Conservation (phyloP, 495 filamentous ascomycete species). For the Talaromyces nanjingensis region DNA sequence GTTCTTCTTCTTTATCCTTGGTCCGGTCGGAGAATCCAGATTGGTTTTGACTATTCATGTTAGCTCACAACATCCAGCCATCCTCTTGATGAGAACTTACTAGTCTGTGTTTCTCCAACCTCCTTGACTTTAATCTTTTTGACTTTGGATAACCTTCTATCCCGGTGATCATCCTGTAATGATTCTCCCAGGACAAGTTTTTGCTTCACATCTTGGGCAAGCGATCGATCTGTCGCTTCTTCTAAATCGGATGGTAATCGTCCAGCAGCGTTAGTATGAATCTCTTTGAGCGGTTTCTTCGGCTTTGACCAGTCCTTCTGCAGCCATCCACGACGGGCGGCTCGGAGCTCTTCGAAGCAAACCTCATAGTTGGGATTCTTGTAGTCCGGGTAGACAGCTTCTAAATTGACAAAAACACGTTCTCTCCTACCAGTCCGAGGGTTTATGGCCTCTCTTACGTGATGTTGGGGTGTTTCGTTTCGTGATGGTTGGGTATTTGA, state of each 20-base stretch:
- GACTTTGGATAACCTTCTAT: conserved; percentile 32
- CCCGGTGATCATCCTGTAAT: conserved; percentile 18
- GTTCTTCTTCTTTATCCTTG: conserved; percentile 70
- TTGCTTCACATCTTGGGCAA: conserved; percentile 22
- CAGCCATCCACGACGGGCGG: conserved; percentile 71
- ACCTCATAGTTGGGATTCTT: conserved; percentile 61
- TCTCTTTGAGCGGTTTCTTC: conserved; percentile 31
- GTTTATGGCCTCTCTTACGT: conserved; percentile 70
- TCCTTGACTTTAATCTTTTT: conserved; percentile 70
- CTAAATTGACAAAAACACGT: conserved; percentile 77
- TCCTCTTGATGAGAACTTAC: conserved; percentile 38
- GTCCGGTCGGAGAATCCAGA: conserved; percentile 73
- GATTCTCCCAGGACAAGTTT: conserved; percentile 23
- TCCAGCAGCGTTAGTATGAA: conserved; percentile 28
- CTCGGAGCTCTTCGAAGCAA: conserved; percentile 87
- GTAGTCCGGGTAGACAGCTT: conserved; percentile 73
- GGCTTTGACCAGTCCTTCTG: conserved; percentile 54
- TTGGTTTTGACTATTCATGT: conserved; percentile 73
- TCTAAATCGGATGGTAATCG: conserved; percentile 9
- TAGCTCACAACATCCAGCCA: conserved; percentile 8
- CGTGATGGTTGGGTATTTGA: conserved; percentile 28
- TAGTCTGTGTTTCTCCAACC: conserved; percentile 77
- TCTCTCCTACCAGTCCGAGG: conserved; percentile 72
- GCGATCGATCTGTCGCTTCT: conserved; percentile 12
- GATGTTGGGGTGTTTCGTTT: conserved; percentile 34